Conservation (phyloP, 2,329 filamentous ascomycete species). For the Arthrobotrys conoides region DNA sequence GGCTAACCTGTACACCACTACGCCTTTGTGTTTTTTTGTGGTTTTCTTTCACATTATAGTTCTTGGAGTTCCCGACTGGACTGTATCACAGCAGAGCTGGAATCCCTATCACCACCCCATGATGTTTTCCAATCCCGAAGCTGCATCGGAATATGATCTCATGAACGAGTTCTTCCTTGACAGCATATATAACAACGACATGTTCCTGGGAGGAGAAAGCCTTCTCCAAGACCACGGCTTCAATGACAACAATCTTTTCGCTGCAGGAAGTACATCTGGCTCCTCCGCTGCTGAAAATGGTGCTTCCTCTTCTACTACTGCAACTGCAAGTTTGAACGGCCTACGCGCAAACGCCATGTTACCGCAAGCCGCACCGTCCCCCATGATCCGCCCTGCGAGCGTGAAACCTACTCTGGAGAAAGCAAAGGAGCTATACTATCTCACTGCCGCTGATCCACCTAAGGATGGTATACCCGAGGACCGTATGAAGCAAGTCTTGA, state of each 20-base stretch:
- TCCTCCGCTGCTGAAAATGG: slow-evolving; percentile 57
- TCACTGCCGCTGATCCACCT: slow-evolving; percentile 94
- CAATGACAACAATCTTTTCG: slow-evolving; percentile 62
- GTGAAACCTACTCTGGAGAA: slow-evolving; percentile 67
- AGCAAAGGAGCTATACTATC: slow-evolving; percentile 88
- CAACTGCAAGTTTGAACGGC: slow-evolving; percentile 60
- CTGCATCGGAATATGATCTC: slow-evolving; percentile 95
- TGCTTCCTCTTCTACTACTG: slow-evolving; percentile 51
- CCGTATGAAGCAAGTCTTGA: slow-evolving; percentile 92
- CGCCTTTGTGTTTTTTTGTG: slow-evolving; percentile 58
- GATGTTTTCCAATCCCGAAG: slow-evolving; percentile 94
- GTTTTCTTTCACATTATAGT: slow-evolving; percentile 71
- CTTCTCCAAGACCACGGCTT: slow-evolving; percentile 48
- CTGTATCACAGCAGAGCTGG: slow-evolving; percentile 80
- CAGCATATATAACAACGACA: slow-evolving; percentile 71
- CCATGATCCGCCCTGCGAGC: slow-evolving; percentile 58
- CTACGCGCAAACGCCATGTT: slow-evolving; percentile 59
- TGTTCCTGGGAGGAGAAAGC: slow-evolving; percentile 84
- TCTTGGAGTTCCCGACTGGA: slow-evolving; percentile 86
- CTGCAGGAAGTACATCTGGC: slow-evolving; percentile 33
- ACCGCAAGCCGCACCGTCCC: slow-evolving; percentile 57
- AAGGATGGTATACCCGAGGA: slow-evolving; percentile 84
- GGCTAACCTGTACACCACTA: slow-evolving; percentile 58
- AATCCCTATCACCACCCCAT: slow-evolving; percentile 80
- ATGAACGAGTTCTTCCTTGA: slow-evolving; percentile 92